Evolutionary conservation across 2,329 filamentous ascomycete genomes (phyloP), one percentile per base, ranked within the genome.

Genomic region (Fusarium sp.): DNA sequence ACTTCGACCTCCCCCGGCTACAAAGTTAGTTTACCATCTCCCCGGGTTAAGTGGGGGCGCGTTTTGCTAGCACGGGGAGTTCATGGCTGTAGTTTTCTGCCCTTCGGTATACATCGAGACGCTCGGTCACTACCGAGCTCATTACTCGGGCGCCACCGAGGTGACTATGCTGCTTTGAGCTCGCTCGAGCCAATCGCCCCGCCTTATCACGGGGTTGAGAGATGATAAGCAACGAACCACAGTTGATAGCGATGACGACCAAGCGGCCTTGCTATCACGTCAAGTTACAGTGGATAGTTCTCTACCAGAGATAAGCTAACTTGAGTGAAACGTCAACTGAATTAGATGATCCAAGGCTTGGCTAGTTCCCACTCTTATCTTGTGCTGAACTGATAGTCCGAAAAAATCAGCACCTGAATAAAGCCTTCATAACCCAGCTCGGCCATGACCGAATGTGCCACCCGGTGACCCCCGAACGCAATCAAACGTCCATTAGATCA

Each of bases 181-280:
- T 1, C 7, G 6, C 28, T 51, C 14, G 19, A 28, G 28, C 44
- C 38, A 17, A 49, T 57, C 24, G 24, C 17, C 26, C 38, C 33
- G 19, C 39, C 13, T 19, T 31, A 7, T 36, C 44, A 57, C 43
- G 8, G 21, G n/a, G 26, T 28, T 9, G 15, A 9, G 21, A 10
- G 8, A 21, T 21, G 33, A 58, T 45, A 40, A 10, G 4, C n/a
- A 22, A 0, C 46, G 33, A 36, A 19, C 28, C 26, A 40, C 13
- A 46, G 2, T 33, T 3, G 2, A 34, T 31, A 2, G 17, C 1
- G 21, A 64, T 64, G 61, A 49, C 61, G 61, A 64, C 45, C 38
- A 1, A 22, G n/a, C 4, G 28, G 53, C 49, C 58, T 21, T 49
- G 60, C 8, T 26, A 64, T 64, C 61, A 64, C 61, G 59, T 64